Evolutionary conservation across 345 rosid genomes (phyloP).

Genomic region (Acer saccharum): DNA sequence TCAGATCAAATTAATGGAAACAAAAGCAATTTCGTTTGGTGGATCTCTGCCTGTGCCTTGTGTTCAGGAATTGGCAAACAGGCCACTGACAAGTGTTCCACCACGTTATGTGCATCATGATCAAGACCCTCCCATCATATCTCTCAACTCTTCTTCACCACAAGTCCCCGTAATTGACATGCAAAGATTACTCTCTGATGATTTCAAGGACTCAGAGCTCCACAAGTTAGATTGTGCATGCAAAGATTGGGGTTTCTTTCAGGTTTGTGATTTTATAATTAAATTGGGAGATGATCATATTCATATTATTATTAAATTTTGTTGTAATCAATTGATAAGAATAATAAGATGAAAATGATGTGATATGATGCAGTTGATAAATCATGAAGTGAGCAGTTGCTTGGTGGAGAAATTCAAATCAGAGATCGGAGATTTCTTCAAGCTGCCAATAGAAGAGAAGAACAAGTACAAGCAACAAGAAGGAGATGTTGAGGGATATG

Average conservation of each 20-base stretch:
- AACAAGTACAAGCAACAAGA: slow-evolving; percentile 10
- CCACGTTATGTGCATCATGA: slow-evolving; percentile 1
- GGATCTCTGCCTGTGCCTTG: background rate
- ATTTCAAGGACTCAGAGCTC: slow-evolving; percentile 15
- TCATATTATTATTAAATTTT: too few species aligned
- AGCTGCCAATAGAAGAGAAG: slow-evolving; percentile 11
- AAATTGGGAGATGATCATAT: too few species aligned
- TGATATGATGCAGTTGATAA: slow-evolving; percentile 21
- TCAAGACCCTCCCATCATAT: background rate
- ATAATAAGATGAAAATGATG: background rate
- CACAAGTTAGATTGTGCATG: slow-evolving; percentile 21
- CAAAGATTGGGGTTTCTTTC: slow-evolving; percentile 31
- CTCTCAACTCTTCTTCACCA: background rate
- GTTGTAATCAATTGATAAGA: too few species aligned
- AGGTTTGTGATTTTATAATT: slow-evolving; percentile 2
- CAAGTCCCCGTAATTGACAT: slow-evolving; percentile 23
- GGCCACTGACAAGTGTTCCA: background rate
- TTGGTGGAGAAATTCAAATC: slow-evolving; percentile 14
- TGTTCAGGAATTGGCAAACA: slow-evolving; percentile 16
- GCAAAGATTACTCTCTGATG: slow-evolving; percentile 5
- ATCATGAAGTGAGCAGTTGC: slow-evolving; percentile 2
- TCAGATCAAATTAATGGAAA: background rate
- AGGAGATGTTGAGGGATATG: background rate
- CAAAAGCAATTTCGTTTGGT: background rate
- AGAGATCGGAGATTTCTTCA: slow-evolving; percentile 16